These are phyloP conservation scores for Monascus ruber DNA, from an alignment of 2,329 filamentous ascomycete genomes.

Conservation along the genomic window DNA sequence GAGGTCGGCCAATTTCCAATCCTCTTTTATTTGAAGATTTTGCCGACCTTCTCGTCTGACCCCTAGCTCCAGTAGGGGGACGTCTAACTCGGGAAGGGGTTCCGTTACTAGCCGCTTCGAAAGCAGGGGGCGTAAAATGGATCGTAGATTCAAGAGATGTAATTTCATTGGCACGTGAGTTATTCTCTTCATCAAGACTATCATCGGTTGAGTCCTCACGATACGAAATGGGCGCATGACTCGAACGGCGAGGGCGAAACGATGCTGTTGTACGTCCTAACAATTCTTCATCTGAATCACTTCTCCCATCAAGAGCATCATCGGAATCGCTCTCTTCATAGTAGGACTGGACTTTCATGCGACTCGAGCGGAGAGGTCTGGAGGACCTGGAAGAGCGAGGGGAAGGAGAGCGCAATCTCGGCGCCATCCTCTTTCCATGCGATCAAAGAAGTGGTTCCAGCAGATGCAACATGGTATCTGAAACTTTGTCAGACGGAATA, in stretches of 20 bases:
- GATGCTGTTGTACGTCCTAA: constrained; percentile 13
- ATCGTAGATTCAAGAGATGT: constrained; percentile 4
- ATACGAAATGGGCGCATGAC: constrained; percentile 17
- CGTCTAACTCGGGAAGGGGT: constrained; percentile 5
- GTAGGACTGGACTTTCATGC: constrained; percentile 25
- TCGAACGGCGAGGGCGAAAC: constrained; percentile 20
- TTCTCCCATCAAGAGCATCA: constrained; percentile 10
- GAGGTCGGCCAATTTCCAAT: constrained; percentile 10
- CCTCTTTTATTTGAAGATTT: constrained; percentile 5
- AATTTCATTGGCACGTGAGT: constrained; percentile 4
- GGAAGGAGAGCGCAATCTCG: constrained; percentile 18
- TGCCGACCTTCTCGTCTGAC: constrained; percentile 11
- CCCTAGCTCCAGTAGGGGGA: constrained; percentile 9
- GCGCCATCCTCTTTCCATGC: not conserved
- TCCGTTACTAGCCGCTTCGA: constrained; percentile 3
- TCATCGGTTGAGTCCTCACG: constrained; percentile 25
- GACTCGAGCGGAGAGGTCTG: constrained; percentile 25
- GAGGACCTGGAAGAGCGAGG: constrained; percentile 11
- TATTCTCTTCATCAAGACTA: constrained; percentile 8
- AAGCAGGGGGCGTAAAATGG: constrained; percentile 2
- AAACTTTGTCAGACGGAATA: not conserved
- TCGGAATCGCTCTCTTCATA: constrained; percentile 26
- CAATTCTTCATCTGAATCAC: constrained; percentile 5
- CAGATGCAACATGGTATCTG: not conserved
- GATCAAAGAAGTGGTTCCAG: not conserved